Base-by-base conservation (phyloP, 441 rosid genomes). In the Capsella rubella region DNA sequence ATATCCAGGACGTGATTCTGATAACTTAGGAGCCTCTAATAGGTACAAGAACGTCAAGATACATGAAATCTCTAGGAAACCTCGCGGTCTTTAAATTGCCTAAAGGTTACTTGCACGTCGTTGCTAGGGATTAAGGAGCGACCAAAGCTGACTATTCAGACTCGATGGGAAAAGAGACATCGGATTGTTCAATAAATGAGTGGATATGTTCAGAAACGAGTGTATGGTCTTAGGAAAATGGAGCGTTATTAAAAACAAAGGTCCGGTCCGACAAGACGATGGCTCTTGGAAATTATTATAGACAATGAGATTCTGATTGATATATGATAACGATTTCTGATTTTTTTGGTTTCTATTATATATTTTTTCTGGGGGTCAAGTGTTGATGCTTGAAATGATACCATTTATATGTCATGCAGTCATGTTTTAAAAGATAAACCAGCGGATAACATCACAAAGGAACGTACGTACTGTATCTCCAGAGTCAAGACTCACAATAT, bases 251-350 rank as follows among this genome's bases (percentile, higher is more conserved):
- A 78, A 78, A 79, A 90, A 90, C 32, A 91, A 84, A 72, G 95
- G 98, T 8, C 83, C 86, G 95, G 89, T 88, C 46, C 94, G 87
- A 58, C 84, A 78, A 64, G 73, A 47, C 1, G 90, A 93, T 65
- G 97, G 96, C 4, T 89, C 91, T 53, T 93, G 96, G 98, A 84
- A 82, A 73, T 75, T 91, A 78, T 79, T 1, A 34, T 84, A 85
- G 97, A 93, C 68, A 89, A 84, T 65, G 89, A 91, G 55, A 76
- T 74, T 21, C 25, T 6, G 87, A 87, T 21, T 47, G 81, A 35
- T 35, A 35, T 86, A 88, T 46, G 81, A 64, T 64, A 79, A 78
- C 32, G 57, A 71, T 53, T 63, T 55, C 18, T 73, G 15, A 42
- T 12, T 7, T 32, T 10, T 47, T 13, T 13, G 12, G 11, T 9